Base-by-base conservation (phyloP, 1,284 basidiomycete species). In the Microbotryum scabiosae region DNA sequence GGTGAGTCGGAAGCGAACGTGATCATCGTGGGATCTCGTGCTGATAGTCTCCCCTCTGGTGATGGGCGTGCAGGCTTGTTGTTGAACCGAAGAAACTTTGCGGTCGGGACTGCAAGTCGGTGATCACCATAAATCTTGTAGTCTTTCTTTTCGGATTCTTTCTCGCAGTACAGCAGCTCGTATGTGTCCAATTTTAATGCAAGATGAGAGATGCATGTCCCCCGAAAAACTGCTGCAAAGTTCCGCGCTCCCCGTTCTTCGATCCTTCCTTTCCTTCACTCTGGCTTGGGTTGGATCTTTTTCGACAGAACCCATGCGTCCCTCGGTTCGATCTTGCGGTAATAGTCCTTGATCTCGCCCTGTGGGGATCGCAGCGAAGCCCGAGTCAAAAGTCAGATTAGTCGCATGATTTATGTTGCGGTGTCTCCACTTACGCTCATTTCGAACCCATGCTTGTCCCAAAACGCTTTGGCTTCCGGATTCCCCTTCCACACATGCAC, bases 401-500 rank as follows among this genome's bases (percentile, higher is more conserved):
- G 32, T 21, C 43, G 14, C 14, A 44, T 23, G 4, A 2, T 4
- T 9, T 51, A 70, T 9, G 30, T 30, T 7, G 2, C 30, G 6
- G 30, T 9, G 6, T 30, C 30, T 30, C 30, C 55, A 55, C 67
- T 67, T 50, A 72, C 71, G 41, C 63, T 63, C 25, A 75, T 69
- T 30, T 64, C 57, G 63, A 77, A 77, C 30, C 75, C 76, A 28
- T 72, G 70, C 60, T 71, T 69, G 61, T 75, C 71, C 72, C 76
- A 77, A 43, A 76, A 76, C 51, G 52, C 48, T 50, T 68, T 69
- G 21, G 73, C 74, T 54, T 73, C 73, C 18, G 72, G 69, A 60
- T 76, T 77, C 36, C 65, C 66, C 8, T 72, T 73, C 66, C 76
- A 75, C 16, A 77, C 76, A 54, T 77, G 75, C 3, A 76, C 68